These are phyloP conservation scores for Xanthoconium purpureum DNA, from an alignment of 768 basidiomycete genomes.

Conservation along the genomic window DNA sequence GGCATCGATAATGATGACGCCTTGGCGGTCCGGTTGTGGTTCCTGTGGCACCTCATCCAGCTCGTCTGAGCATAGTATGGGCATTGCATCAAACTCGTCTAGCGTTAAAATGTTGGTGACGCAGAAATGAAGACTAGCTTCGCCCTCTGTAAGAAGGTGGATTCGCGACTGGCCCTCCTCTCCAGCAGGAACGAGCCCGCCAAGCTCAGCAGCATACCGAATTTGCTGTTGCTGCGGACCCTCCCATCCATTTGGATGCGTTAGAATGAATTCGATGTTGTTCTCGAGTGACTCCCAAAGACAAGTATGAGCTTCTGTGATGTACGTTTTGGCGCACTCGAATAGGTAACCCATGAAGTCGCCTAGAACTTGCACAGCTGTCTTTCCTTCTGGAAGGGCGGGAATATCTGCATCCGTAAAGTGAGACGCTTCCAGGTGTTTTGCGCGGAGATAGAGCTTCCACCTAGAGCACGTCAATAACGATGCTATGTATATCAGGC, in stretches of 20 bases:
- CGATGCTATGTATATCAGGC: too few species aligned
- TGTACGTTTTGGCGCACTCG: slow-evolving; percentile 40
- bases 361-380: slow-evolving; percentile 23
- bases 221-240: slow-evolving; percentile 53
- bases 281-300: slow-evolving; percentile 44
- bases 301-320: slow-evolving; percentile 39
- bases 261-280: slow-evolving; percentile 48
- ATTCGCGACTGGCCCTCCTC: slow-evolving; percentile 38
- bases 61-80: slow-evolving; percentile 17
- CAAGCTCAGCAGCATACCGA: slow-evolving; percentile 47
- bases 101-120: slow-evolving; percentile 42
- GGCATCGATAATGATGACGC: slow-evolving; percentile 47
- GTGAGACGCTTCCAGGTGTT: slow-evolving; percentile 23
- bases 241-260: slow-evolving; percentile 65
- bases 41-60: slow-evolving; percentile 11
- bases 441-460: slow-evolving; percentile 36
- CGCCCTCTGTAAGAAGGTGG: slow-evolving; percentile 59
- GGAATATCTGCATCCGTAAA: slow-evolving; percentile 19
- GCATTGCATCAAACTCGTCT: slow-evolving; percentile 17
- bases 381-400: slow-evolving; percentile 10
- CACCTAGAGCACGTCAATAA: slow-evolving; percentile 19
- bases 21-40: slow-evolving; percentile 21
- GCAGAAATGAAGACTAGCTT: slow-evolving; percentile 53
- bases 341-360: slow-evolving; percentile 46
- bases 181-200: slow-evolving; percentile 46